These are phyloP conservation scores for Echria macrotheca DNA, from an alignment of 495 filamentous ascomycete genomes.

Conservation along the genomic window DNA sequence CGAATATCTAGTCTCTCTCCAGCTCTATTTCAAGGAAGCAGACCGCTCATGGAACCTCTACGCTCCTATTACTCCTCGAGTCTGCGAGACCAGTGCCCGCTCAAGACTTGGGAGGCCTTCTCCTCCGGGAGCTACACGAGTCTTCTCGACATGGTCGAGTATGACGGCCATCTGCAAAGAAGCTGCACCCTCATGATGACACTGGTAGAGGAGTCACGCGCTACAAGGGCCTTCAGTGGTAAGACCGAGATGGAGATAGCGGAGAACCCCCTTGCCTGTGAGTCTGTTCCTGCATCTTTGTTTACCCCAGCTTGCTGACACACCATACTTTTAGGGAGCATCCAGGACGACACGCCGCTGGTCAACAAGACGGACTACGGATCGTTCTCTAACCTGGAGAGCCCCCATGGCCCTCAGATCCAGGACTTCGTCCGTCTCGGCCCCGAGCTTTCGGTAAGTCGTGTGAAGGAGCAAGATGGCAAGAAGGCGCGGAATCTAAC, in stretches of 20 bases:
- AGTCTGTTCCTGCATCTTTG: constrained; percentile 22
- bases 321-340: constrained; percentile 25
- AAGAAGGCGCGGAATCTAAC: constrained; percentile 2
- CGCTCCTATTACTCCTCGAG: constrained; percentile 32
- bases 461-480: not conserved
- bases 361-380: constrained; percentile 41
- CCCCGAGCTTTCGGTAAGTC: constrained; percentile 41
- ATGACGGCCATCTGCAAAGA: constrained; percentile 29
- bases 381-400: constrained; percentile 37
- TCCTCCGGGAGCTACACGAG: constrained; percentile 41
- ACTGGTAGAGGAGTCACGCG: constrained; percentile 41
- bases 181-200: constrained; percentile 42
- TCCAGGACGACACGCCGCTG: constrained; percentile 23
- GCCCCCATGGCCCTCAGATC: constrained; percentile 25
- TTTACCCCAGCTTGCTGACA: too few species aligned
- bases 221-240: constrained; percentile 29
- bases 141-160: constrained; percentile 34
- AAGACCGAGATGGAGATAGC: constrained; percentile 34
- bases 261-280: constrained; percentile 33
- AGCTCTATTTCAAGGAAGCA: constrained; percentile 31
- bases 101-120: constrained; percentile 39
- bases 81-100: constrained; percentile 32
- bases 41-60: constrained; percentile 29
- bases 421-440: constrained; percentile 37
- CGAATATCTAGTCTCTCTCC: constrained; percentile 49